These are phyloP conservation scores for Galeopsis tetrahit DNA, from an alignment of 257 asterid genomes.

Conservation along the genomic window DNA sequence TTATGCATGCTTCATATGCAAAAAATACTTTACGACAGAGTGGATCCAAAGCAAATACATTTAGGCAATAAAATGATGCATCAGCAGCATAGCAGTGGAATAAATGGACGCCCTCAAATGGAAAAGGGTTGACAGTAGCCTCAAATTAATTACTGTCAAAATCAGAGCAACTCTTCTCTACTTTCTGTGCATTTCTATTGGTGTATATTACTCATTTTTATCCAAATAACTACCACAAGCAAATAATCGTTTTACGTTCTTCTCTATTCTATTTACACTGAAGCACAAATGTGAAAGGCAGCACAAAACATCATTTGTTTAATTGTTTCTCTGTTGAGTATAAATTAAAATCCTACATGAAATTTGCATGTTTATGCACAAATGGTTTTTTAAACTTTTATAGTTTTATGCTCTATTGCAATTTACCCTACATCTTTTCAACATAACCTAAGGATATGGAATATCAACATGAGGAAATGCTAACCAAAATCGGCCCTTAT, in stretches of 20 bases:
- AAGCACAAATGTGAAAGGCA: neutral
- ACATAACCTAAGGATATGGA: constrained; percentile 3
- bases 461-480: constrained; percentile 20
- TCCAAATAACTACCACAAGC: constrained; percentile 8
- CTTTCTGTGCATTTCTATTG: neutral
- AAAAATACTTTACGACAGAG: neutral
- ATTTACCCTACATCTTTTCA: neutral
- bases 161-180: constrained; percentile 18
- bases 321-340: constrained; percentile 1
- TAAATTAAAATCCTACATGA: constrained; percentile 5
- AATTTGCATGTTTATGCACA: neutral
- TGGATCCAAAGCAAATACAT: neutral
- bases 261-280: neutral
- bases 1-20: neutral
- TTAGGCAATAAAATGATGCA: neutral
- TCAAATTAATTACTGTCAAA: constrained; percentile 1
- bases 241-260: neutral
- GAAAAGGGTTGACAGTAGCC: constrained; percentile 1
- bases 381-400: neutral
- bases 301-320: neutral
- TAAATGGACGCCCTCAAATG: neutral
- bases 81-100: neutral
- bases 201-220: neutral
- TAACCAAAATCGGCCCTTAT: constrained; percentile 1
- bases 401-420: too few relatives aligned